Conservation (phyloP, 768 basidiomycete genomes). For the Boletus rubescentipes region DNA sequence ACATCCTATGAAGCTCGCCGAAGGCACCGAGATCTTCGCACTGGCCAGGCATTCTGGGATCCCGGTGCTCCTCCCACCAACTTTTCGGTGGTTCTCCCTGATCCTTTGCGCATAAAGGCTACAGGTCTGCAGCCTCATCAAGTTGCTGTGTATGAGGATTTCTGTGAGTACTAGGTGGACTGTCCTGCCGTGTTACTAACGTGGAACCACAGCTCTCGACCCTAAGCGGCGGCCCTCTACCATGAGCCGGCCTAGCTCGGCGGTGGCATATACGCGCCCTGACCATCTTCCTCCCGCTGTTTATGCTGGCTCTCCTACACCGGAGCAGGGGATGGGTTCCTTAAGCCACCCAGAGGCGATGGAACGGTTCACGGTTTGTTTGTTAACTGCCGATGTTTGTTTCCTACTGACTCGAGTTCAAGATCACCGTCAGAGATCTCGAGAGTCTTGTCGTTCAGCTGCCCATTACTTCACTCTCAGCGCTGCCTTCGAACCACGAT, state of each 20-base stretch:
- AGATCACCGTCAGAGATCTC: slow-evolving; percentile 52
- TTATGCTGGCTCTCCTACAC: slow-evolving; percentile 62
- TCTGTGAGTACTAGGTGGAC: slow-evolving; percentile 48
- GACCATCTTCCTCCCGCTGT: slow-evolving; percentile 43
- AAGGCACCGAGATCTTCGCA: slow-evolving; percentile 82
- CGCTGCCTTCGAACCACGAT: slow-evolving; percentile 80
- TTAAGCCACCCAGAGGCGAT: slow-evolving; percentile 79
- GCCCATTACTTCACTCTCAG: slow-evolving; percentile 66
- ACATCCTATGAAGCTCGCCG: slow-evolving; percentile 80
- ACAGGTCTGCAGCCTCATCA: slow-evolving; percentile 82
- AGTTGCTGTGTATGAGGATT: slow-evolving; percentile 92
- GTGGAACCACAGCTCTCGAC: slow-evolving; percentile 45
- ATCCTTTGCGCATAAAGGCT: slow-evolving; percentile 82
- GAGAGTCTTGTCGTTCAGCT: slow-evolving; percentile 79
- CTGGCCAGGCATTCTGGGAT: slow-evolving; percentile 86
- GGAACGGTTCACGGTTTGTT: slow-evolving; percentile 79
- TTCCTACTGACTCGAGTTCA: slow-evolving; percentile 3
- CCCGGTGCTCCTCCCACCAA: slow-evolving; percentile 66
- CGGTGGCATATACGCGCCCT: slow-evolving; percentile 59
- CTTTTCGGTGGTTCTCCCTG: slow-evolving; percentile 75
- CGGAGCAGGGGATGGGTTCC: slow-evolving; percentile 50
- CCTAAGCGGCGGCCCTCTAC: slow-evolving; percentile 49
- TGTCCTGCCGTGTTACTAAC: slow-evolving; percentile 12
- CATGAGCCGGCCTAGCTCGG: slow-evolving; percentile 68
- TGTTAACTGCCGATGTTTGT: not conserved